Conservation (phyloP, 2,329 filamentous ascomycete genomes). For the Cytospora piceicola region DNA sequence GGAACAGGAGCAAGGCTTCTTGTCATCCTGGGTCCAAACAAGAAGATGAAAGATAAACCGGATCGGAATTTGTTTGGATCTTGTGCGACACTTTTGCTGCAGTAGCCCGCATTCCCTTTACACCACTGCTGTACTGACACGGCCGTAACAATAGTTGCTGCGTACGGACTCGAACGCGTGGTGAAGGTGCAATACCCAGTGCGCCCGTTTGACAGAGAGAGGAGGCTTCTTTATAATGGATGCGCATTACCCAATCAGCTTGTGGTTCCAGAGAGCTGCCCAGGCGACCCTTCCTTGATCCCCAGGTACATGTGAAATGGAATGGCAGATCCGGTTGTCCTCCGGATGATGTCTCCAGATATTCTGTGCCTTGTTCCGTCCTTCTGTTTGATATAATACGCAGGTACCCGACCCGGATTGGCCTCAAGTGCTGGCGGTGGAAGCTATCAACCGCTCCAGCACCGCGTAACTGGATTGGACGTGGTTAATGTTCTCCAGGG, state of each 20-base stretch:
- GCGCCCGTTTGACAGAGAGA: neutral
- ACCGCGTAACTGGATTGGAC: neutral
- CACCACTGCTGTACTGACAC: constrained; percentile 18
- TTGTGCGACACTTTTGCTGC: constrained; percentile 22
- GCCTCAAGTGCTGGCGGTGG: too few relatives aligned
- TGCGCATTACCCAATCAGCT: neutral
- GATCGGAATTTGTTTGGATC: constrained; percentile 1
- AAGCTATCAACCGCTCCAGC: neutral
- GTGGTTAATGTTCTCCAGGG: neutral
- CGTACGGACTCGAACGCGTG: constrained; percentile 4
- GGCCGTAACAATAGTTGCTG: constrained; percentile 19
- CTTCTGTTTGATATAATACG: neutral
- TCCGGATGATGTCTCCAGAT: neutral
- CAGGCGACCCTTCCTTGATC: neutral
- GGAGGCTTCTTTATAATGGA: neutral
- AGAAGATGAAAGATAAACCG: neutral
- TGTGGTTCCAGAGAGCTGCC: neutral
- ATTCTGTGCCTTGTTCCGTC: neutral
- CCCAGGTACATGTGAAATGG: neutral
- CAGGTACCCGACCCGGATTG: neutral
- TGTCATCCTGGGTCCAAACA: neutral
- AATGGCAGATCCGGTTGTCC: neutral
- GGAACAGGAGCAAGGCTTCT: neutral
- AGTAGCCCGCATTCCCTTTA: constrained; percentile 6
- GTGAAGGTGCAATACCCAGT: neutral